Evolutionary conservation across 306 rosid species (phyloP).

Genomic region (Hippophae rhamnoides): DNA sequence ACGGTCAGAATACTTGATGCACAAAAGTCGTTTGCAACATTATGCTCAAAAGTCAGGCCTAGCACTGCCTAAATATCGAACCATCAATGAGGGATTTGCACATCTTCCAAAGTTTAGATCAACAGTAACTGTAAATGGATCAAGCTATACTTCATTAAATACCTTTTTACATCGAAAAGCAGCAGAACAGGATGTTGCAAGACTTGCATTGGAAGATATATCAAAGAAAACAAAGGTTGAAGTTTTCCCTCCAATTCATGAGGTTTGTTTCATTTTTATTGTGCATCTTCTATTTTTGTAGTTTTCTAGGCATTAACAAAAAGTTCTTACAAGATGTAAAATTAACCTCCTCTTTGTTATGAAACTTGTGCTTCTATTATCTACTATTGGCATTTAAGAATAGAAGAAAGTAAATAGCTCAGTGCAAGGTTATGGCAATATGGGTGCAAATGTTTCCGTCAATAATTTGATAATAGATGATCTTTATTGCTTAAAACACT

Average conservation of each 20-base stretch:
- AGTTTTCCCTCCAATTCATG: conserved; percentile 15
- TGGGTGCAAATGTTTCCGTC: too few relatives aligned
- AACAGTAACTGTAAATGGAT: conserved; percentile 31
- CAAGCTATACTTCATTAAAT: conserved; percentile 15
- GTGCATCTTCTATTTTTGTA: too few relatives aligned
- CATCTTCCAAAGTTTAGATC: conserved; percentile 29
- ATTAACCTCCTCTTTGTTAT: background rate
- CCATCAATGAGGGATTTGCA: conserved; percentile 24
- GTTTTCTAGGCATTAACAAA: too few relatives aligned
- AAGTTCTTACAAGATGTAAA: background rate
- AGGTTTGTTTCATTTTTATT: conserved; percentile 27
- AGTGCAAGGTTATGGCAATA: background rate
- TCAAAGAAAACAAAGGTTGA: conserved; percentile 20
- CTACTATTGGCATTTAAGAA: background rate
- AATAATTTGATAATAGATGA: too few relatives aligned
- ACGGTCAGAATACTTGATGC: conserved; percentile 3
- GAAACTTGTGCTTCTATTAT: background rate
- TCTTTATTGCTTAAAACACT: too few relatives aligned
- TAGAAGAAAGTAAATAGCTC: background rate
- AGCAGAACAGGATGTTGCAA: conserved; percentile 50
- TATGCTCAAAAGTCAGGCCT: conserved; percentile 19
- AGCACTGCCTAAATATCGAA: conserved; percentile 26
- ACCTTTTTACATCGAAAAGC: conserved; percentile 24
- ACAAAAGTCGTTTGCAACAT: conserved; percentile 29
- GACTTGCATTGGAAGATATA: conserved; percentile 26